Conservation (phyloP, 1,284 basidiomycete genomes). For the Austroboletus olivaceoglutinosus region DNA sequence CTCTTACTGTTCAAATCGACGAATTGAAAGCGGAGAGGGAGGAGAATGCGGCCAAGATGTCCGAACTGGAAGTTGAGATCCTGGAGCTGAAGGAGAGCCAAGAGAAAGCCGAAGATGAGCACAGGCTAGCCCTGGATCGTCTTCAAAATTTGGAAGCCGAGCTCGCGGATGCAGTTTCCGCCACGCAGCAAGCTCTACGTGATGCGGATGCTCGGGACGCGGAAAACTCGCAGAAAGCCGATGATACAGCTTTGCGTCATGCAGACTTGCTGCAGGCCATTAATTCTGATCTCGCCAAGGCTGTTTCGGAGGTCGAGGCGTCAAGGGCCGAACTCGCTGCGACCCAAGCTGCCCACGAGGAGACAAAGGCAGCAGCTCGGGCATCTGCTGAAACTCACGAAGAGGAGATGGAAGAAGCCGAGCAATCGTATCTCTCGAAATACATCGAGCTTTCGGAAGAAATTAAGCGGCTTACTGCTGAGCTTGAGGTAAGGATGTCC, state of each 20-base stretch:
- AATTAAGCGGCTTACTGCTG: slow-evolving; percentile 52
- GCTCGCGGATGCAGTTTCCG: slow-evolving; percentile 45
- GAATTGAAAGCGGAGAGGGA: slow-evolving; percentile 66
- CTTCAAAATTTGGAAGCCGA: slow-evolving; percentile 55
- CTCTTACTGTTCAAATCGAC: slow-evolving; percentile 52
- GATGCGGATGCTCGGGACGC: slow-evolving; percentile 52
- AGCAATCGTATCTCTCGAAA: slow-evolving; percentile 46
- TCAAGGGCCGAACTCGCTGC: slow-evolving; percentile 47
- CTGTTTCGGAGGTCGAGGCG: slow-evolving; percentile 45
- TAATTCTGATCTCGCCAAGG: slow-evolving; percentile 44
- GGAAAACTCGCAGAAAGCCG: slow-evolving; percentile 42
- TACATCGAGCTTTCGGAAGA: slow-evolving; percentile 59
- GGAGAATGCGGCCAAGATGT: slow-evolving; percentile 71
- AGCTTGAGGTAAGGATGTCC: slow-evolving; percentile 55
- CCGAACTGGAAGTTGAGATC: slow-evolving; percentile 75
- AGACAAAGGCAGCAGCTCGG: slow-evolving; percentile 44
- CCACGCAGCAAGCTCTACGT: slow-evolving; percentile 50
- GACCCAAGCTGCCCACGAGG: slow-evolving; percentile 47
- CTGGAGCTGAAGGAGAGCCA: slow-evolving; percentile 73
- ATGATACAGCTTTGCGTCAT: slow-evolving; percentile 45
- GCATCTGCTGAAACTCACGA: slow-evolving; percentile 48
- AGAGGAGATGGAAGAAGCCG: slow-evolving; percentile 48
- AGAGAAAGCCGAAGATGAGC: slow-evolving; percentile 63
- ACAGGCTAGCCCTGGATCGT: slow-evolving; percentile 43
- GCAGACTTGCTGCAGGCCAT: slow-evolving; percentile 46